Conservation (phyloP, 768 basidiomycete species). For the Naematelia aurantialba region DNA sequence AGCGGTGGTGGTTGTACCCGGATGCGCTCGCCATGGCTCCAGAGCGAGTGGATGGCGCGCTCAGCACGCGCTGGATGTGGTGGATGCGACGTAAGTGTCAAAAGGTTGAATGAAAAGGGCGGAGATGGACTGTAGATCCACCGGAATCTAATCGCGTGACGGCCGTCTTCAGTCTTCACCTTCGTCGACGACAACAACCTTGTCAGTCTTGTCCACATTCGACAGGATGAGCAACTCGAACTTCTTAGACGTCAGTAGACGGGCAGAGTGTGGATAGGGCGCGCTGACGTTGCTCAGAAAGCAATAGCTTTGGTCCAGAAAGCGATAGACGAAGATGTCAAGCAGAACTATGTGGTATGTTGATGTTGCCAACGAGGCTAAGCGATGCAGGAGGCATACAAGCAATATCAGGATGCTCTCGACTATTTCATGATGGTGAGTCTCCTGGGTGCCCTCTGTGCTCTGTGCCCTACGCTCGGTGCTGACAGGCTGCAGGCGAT, state of each 20-base stretch:
- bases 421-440: conserved; percentile 96
- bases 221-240: conserved; percentile 46
- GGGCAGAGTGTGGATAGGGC: background rate
- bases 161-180: background rate
- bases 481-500: conserved; percentile 31
- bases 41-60: background rate
- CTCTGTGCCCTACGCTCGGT: background rate
- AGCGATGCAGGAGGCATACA: conserved; percentile 68
- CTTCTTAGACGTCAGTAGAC: conserved; percentile 48
- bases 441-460: no score
- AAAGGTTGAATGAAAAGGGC: background rate
- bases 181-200: background rate
- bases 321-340: conserved; percentile 87
- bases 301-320: conserved; percentile 88
- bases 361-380: conserved; percentile 4
- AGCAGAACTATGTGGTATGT: conserved; percentile 74
- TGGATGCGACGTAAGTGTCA: background rate
- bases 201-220: background rate
- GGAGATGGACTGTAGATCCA: background rate
- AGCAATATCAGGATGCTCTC: conserved; percentile 86
- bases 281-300: conserved; percentile 53
- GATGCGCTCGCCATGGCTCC: conserved; percentile 49
- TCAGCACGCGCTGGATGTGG: background rate
- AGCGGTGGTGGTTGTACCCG: conserved; percentile 51
- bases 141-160: conserved; percentile 2